Percentiles rank a stretch among this genome's conserved stretches.
phyloP scores from a whole-genome alignment of 169 alveolate genomes.

The Plasmodium vivax region DNA sequence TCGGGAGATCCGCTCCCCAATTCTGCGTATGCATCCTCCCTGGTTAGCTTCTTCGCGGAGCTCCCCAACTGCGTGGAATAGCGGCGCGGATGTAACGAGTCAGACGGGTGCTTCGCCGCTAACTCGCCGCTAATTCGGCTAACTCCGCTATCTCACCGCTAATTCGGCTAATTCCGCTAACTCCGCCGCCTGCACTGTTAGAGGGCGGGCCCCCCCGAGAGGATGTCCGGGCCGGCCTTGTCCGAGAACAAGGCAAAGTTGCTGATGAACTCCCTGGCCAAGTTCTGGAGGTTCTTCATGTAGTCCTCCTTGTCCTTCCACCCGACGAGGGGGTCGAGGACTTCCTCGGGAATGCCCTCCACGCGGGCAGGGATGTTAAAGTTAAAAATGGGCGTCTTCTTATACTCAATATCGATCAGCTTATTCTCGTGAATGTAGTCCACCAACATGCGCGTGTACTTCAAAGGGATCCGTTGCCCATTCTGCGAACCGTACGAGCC shows the following conservation, averaged over 20 bases:
- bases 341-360: conserved; percentile 88
- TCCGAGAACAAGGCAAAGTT: conserved; percentile 87
- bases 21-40: not conserved
- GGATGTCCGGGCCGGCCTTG: conserved; percentile 48
- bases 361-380: conserved; percentile 86
- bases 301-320: conserved; percentile 91
- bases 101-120: not conserved
- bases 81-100: not conserved
- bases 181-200: not conserved
- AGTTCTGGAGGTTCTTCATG: conserved; percentile 77
- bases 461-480: conserved; percentile 93
- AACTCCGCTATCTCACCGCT: not conserved
- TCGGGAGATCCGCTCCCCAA: not conserved
- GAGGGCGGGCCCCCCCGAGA: conserved; percentile 61
- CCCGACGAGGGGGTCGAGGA: conserved; percentile 88
- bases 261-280: conserved; percentile 87
- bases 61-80: not conserved
- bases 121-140: too few relatives aligned
- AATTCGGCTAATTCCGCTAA: too few relatives aligned
- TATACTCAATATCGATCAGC: conserved; percentile 75
- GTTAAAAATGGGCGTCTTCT: conserved; percentile 88
- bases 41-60: not conserved
- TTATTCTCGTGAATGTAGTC: conserved; percentile 93
- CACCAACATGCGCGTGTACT: conserved; percentile 91
- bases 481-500: conserved; percentile 91